Evolutionary conservation across 2,329 filamentous ascomycete species (phyloP).

Genomic region (Hymenoscyphus repandus): DNA sequence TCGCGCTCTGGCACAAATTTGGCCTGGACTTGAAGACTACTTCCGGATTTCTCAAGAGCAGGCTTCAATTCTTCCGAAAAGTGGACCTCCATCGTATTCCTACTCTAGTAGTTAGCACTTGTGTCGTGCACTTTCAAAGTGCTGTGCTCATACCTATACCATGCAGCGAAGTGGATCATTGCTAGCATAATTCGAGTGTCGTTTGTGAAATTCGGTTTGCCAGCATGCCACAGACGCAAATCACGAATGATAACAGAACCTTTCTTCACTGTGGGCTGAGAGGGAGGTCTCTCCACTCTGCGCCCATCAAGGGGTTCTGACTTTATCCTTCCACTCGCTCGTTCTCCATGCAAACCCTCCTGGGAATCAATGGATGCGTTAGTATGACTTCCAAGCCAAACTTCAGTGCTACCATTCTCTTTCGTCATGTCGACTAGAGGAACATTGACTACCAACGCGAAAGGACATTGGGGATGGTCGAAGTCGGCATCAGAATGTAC

Average conservation of each 20-base stretch:
- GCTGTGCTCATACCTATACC: conserved; percentile 12
- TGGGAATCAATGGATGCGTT: conserved; percentile 9
- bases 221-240: conserved; percentile 57
- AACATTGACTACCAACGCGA: conserved; percentile 34
- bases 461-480: conserved; percentile 42
- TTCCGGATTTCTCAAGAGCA: conserved; percentile 35
- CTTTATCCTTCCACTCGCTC: conserved; percentile 49
- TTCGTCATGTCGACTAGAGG: conserved; percentile 31
- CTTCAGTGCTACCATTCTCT: conserved; percentile 34
- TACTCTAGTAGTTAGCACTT: not conserved
- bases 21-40: conserved; percentile 43
- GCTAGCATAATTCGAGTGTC: conserved; percentile 50
- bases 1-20: conserved; percentile 42
- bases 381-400: conserved; percentile 35
- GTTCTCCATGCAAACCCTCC: conserved; percentile 41
- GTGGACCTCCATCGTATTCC: conserved; percentile 53
- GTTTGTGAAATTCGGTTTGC: conserved; percentile 50
- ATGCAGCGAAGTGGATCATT: conserved; percentile 36
- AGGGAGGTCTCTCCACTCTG: conserved; percentile 33
- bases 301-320: conserved; percentile 35
- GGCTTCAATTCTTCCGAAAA: conserved; percentile 45
- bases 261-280: conserved; percentile 46
- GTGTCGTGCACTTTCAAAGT: not conserved
- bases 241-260: conserved; percentile 54
- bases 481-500: conserved; percentile 58